Evolutionary conservation across 163 green algal genomes (phyloP), one percentile per base, ranked within the genome.

Genomic region (Chloromonas sp.): DNA sequence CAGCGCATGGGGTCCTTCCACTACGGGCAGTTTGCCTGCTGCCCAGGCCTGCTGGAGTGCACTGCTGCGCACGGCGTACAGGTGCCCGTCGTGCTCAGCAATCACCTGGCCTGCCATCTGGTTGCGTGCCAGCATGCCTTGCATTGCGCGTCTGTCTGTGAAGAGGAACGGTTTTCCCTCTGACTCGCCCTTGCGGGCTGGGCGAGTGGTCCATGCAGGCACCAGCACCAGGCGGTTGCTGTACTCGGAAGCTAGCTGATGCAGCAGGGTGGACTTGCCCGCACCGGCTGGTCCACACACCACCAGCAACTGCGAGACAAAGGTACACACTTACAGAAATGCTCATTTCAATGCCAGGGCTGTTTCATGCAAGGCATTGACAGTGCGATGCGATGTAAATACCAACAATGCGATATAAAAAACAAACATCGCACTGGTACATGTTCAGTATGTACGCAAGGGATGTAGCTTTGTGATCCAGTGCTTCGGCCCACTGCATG

Each of bases 221-320:
- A 89, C 86, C 14, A 83, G 66, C 76, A 76, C 83, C 15, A 93
- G 71, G 83, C 90, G 85, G 0, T 60, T n/a, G 3, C 71, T 36
- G 70, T 81, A 86, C 70, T 91, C 90, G 0, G 60, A 0, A 60
- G 93, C 62, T 76, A 95, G 86, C 86, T 86, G 84, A n/a, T 79
- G 2, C 2, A 94, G 86, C 15, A 94, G 82, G 0, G 81, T 89
- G 60, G 2, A 85, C 83, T 94, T 93, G 82, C 92, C 92, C 1
- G 84, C 84, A 13, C 87, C 91, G 0, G 61, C 61, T 1, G 92
- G 91, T 8, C 92, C 93, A 1, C 78, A 85, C 58, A 96, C 62
- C n/a, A 93, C 83, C 85, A 95, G 86, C 61, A 94, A 71, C 85
- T 89, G 85, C 70, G 66, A 60, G 58, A 70, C 36, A 36, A 36